These are phyloP conservation scores for Blastocystis sp. DNA, from an alignment of 352 stramenopile genomes.

Conservation along the genomic window DNA sequence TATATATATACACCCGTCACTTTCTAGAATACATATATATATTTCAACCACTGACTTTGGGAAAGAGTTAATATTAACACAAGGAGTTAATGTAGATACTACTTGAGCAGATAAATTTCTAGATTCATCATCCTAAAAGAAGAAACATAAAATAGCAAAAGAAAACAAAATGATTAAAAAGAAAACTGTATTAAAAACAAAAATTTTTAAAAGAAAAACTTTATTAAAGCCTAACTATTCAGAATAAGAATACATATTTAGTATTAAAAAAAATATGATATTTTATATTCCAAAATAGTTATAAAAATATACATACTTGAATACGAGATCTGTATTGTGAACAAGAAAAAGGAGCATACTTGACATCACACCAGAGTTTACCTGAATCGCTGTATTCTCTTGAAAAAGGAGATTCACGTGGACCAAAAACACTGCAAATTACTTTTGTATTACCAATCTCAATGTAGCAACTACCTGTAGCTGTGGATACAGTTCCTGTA, in stretches of 20 bases:
- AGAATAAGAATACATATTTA: not conserved
- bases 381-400: conserved; percentile 11
- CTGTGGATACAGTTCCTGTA: conserved; percentile 21
- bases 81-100: conserved; percentile 4
- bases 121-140: conserved; percentile 2
- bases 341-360: conserved; percentile 34
- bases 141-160: no score
- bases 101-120: conserved; percentile 13
- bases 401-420: conserved; percentile 9
- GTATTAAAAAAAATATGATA: no score
- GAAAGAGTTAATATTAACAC: conserved; percentile 29
- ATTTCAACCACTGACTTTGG: conserved; percentile 28
- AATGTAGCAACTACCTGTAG: conserved; percentile 30
- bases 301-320: no score
- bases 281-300: no score
- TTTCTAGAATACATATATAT: conserved; percentile 21
- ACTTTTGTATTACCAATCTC: conserved; percentile 37
- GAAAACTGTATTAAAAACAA: no score
- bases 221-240: not conserved
- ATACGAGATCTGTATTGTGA: no score
- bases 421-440: conserved; percentile 19
- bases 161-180: no score
- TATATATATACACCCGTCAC: conserved; percentile 18
- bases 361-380: conserved; percentile 33
- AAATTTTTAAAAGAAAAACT: not conserved